Conservation (phyloP, 2,329 filamentous ascomycete genomes). For the Microdochium paspali region DNA sequence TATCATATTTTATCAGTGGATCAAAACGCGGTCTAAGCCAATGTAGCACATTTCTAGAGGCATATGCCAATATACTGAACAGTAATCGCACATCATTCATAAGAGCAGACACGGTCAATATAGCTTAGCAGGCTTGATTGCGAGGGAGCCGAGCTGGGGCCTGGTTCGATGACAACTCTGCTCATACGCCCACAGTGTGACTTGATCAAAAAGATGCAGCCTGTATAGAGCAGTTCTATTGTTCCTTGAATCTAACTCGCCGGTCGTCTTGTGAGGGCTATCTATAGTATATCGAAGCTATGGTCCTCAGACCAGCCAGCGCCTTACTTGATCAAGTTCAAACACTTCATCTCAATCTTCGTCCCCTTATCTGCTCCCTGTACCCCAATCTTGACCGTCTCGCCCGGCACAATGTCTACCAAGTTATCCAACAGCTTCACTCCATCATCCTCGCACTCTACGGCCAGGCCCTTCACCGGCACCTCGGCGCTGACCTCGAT, state of each 20-base stretch:
- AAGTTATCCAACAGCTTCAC: conserved; percentile 57
- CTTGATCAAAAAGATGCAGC: not conserved
- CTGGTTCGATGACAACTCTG: not conserved
- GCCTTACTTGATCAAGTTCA: conserved; percentile 36
- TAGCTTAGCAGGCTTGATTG: not conserved
- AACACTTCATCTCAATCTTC: conserved; percentile 39
- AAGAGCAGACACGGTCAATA: not conserved
- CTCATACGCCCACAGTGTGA: not conserved
- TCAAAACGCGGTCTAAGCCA: too few relatives aligned
- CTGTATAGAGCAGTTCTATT: not conserved
- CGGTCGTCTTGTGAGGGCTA: not conserved
- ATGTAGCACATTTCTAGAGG: too few relatives aligned
- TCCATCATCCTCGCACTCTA: conserved; percentile 47
- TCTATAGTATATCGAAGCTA: not conserved
- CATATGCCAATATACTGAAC: too few relatives aligned
- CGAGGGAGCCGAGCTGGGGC: not conserved
- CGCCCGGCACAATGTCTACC: conserved; percentile 58
- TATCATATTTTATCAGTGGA: too few relatives aligned
- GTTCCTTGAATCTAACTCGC: not conserved
- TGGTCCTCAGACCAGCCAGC: not conserved
- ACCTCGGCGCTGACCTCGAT: conserved; percentile 50
- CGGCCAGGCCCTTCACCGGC: conserved; percentile 55
- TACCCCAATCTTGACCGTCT: conserved; percentile 44
- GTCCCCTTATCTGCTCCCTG: conserved; percentile 35
- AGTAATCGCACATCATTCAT: not conserved